Percentiles rank a stretch among this genome's conserved stretches.
These are phyloP conservation scores for Xylaria hypoxylon DNA, from an alignment of 2,329 filamentous ascomycete species.

Conservation along the genomic window DNA sequence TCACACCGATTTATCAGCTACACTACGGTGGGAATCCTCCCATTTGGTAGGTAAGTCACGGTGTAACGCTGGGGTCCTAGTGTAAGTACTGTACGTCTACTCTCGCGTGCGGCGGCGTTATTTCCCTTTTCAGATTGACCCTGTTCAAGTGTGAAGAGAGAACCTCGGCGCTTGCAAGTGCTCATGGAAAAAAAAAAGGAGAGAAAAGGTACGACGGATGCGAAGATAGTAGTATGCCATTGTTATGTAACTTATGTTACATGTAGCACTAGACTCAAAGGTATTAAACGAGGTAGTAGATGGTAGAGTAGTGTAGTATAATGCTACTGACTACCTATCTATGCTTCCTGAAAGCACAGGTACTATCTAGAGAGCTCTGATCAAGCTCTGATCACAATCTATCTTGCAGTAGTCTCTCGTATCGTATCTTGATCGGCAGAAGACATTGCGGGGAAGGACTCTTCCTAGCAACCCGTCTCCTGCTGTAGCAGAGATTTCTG, in stretches of 20 bases:
- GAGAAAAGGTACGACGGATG: slow-evolving; percentile 12
- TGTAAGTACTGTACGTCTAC: slow-evolving; percentile 11
- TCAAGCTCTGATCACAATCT: slow-evolving; percentile 30
- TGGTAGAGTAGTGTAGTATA: not conserved
- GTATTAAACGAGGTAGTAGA: not conserved
- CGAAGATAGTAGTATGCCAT: slow-evolving; percentile 1
- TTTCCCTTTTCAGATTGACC: slow-evolving; percentile 27
- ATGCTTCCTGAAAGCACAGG: slow-evolving; percentile 20
- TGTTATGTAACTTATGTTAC: too few relatives aligned
- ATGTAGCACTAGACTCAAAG: not conserved
- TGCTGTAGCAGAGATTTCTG: slow-evolving; percentile 27
- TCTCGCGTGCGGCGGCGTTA: slow-evolving; percentile 30
- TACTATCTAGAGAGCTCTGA: too few relatives aligned
- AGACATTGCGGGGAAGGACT: slow-evolving; percentile 30
- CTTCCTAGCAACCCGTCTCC: slow-evolving; percentile 18
- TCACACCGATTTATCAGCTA: slow-evolving; percentile 19
- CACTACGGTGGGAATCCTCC: slow-evolving; percentile 9
- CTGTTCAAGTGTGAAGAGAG: not conserved
- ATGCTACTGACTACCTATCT: not conserved
- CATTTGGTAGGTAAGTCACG: slow-evolving; percentile 7
- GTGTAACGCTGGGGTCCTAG: slow-evolving; percentile 28
- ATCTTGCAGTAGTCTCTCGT: slow-evolving; percentile 19
- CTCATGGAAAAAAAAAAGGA: not conserved
- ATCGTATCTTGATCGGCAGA: slow-evolving; percentile 29
- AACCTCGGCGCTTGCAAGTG: slow-evolving; percentile 18